phyloP scores from a whole-genome alignment of 345 rosid genomes.

The Dipteronia sinensis region DNA sequence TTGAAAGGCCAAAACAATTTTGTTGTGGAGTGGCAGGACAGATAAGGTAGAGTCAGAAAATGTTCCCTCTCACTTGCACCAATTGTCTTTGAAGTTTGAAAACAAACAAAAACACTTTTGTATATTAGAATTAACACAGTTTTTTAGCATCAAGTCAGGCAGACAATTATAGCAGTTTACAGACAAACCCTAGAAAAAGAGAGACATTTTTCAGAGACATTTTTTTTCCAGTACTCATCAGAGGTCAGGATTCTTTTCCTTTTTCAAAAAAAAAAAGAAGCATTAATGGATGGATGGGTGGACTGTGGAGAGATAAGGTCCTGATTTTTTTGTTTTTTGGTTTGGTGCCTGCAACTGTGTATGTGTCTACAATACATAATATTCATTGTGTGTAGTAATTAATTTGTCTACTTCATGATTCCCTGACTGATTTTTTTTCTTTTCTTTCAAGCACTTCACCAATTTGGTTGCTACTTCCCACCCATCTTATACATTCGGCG shows the following conservation, averaged over 20 bases:
- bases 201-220: constrained; percentile 24
- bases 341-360: constrained; percentile 18
- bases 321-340: neutral
- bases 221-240: constrained; percentile 15
- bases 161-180: constrained; percentile 26
- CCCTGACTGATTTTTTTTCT: constrained; percentile 3
- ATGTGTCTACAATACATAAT: neutral
- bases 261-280: neutral
- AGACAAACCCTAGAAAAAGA: constrained; percentile 26
- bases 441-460: constrained; percentile 2
- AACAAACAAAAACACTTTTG: constrained; percentile 39
- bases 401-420: constrained; percentile 19
- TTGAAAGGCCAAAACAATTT: constrained; percentile 23
- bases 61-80: constrained; percentile 27
- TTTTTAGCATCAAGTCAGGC: constrained; percentile 18
- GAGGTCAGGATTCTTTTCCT: neutral
- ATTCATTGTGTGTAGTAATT: neutral
- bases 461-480: neutral
- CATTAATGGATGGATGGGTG: neutral
- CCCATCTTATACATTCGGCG: neutral
- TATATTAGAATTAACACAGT: neutral
- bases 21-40: constrained; percentile 43
- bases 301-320: constrained; percentile 29
- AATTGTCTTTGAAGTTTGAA: constrained; percentile 34
- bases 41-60: constrained; percentile 46